A percentile compares a stretch with the other conserved stretches of the same genome.
These are phyloP conservation scores for Asterophora lycoperdoides DNA, from an alignment of 768 basidiomycete genomes.

Conservation along the genomic window DNA sequence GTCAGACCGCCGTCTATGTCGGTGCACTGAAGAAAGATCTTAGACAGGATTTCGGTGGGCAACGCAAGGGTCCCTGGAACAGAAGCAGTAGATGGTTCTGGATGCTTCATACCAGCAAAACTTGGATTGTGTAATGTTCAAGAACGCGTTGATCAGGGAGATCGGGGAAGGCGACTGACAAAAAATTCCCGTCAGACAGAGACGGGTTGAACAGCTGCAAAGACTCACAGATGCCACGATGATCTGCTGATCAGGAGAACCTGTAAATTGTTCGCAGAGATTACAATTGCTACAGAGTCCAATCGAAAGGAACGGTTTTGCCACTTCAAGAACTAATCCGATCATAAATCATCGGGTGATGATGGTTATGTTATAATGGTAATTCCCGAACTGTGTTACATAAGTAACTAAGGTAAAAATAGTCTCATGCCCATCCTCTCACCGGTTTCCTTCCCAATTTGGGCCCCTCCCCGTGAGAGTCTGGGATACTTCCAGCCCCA, in stretches of 20 bases:
- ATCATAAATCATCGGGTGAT: slow-evolving; percentile 8
- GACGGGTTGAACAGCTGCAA: not conserved
- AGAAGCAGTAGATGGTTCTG: slow-evolving; percentile 4
- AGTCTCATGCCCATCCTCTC: no score
- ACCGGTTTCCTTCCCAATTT: no score
- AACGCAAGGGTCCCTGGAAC: slow-evolving; percentile 14
- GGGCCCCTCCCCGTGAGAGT: no score
- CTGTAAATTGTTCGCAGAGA: not conserved
- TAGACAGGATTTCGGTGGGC: slow-evolving; percentile 37
- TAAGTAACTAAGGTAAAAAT: no score
- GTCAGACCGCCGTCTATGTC: slow-evolving; percentile 29
- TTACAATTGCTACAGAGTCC: slow-evolving; percentile 9
- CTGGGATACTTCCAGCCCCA: no score
- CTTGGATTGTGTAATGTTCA: slow-evolving; percentile 4
- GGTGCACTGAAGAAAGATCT: slow-evolving; percentile 38
- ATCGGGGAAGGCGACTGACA: slow-evolving; percentile 4
- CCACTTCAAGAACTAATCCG: slow-evolving; percentile 16
- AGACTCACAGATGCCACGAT: slow-evolving; percentile 5
- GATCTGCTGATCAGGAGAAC: slow-evolving; percentile 16
- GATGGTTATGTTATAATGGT: no score
- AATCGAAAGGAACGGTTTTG: slow-evolving; percentile 15
- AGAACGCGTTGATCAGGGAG: slow-evolving; percentile 14
- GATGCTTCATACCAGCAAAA: slow-evolving; percentile 10
- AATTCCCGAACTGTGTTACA: no score
- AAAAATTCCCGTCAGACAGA: slow-evolving; percentile 1